Conservation (phyloP, 306 rosid genomes). For the Glycine tomentella region DNA sequence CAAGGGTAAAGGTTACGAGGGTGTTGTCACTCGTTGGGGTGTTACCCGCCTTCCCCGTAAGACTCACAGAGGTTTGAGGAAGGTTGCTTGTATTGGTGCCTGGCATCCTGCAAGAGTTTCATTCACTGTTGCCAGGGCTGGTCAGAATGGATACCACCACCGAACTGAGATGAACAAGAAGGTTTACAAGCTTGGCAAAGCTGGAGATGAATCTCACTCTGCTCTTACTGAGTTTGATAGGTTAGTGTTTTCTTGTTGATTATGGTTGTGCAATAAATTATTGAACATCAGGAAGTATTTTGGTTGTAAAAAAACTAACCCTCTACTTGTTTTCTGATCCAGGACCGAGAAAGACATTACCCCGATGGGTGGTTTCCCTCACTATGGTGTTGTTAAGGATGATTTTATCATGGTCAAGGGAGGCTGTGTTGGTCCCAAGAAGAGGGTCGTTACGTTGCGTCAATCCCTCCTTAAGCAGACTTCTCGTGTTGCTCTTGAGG, state of each 20-base stretch:
- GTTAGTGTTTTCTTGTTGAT: constrained; percentile 40
- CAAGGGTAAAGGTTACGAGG: constrained; percentile 91
- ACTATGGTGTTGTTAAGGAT: constrained; percentile 83
- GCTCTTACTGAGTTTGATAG: constrained; percentile 82
- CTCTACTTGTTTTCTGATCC: constrained; percentile 17
- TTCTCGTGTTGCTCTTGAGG: constrained; percentile 78
- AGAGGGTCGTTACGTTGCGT: constrained; percentile 81
- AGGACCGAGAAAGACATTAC: constrained; percentile 94
- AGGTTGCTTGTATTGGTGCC: constrained; percentile 96
- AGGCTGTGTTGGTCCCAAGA: constrained; percentile 85
- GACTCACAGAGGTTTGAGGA: constrained; percentile 90
- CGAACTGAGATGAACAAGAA: constrained; percentile 88
- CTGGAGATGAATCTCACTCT: constrained; percentile 67
- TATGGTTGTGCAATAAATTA: not conserved
- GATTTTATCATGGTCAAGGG: constrained; percentile 82
- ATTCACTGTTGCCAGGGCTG: constrained; percentile 91
- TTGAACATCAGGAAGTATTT: too few relatives aligned
- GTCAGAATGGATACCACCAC: constrained; percentile 92
- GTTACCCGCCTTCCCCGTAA: constrained; percentile 91
- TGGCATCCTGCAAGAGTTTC: constrained; percentile 98
- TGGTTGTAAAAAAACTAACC: not conserved
- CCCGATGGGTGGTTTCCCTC: constrained; percentile 94
- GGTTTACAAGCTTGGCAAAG: constrained; percentile 76
- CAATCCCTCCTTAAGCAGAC: constrained; percentile 88
- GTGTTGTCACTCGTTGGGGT: constrained; percentile 94